Percentiles rank a stretch among this genome's conserved stretches.
These are phyloP conservation scores for Dendrobium chrysotoxum DNA, from an alignment of 106 monocot species.

Conservation along the genomic window DNA sequence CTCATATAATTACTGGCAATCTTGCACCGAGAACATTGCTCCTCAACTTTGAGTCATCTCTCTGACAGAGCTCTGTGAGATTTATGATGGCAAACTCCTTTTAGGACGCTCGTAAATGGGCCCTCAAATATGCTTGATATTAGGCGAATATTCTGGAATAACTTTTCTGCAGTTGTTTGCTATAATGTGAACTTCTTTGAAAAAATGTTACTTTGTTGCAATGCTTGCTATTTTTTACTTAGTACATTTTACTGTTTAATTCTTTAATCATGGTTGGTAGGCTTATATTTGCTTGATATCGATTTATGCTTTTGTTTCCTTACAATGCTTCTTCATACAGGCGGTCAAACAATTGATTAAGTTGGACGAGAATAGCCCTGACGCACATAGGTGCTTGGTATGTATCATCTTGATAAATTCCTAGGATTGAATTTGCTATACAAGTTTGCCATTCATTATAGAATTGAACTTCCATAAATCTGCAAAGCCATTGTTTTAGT, in stretches of 20 bases:
- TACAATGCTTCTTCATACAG: slow-evolving; percentile 25
- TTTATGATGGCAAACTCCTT: no score
- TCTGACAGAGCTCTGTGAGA: no score
- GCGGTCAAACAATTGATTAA: slow-evolving; percentile 75
- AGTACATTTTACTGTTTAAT: neutral
- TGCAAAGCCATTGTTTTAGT: neutral
- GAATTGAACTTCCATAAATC: neutral
- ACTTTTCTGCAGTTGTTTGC: neutral
- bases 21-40: no score
- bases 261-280: neutral
- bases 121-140: neutral
- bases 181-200: neutral
- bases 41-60: no score
- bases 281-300: neutral
- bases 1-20: no score
- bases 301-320: neutral
- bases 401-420: slow-evolving; percentile 8
- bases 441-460: neutral
- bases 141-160: neutral
- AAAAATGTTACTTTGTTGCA: slow-evolving; percentile 3
- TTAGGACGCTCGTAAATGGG: neutral
- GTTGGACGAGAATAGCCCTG: slow-evolving; percentile 65
- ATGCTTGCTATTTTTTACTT: neutral
- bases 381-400: slow-evolving; percentile 90
- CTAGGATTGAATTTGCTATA: neutral